Conservation (phyloP, 1,284 basidiomycete species). For the Cutaneotrichosporon arboriforme region DNA sequence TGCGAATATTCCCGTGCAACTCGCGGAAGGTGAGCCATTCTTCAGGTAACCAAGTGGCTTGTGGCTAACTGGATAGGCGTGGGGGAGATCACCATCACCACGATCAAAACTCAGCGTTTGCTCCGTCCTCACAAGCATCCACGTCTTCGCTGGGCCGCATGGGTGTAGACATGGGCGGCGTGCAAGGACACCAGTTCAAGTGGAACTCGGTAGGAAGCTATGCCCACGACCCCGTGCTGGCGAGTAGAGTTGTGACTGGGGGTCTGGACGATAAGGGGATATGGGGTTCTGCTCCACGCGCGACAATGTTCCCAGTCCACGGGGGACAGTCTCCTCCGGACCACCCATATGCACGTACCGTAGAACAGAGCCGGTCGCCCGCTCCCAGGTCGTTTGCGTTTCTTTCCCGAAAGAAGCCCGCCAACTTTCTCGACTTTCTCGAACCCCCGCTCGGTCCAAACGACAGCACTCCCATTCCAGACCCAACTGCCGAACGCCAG, state of each 20-base stretch:
- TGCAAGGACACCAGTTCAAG: neutral
- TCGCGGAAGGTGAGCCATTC: slow-evolving; percentile 12
- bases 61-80: neutral
- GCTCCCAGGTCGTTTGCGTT: neutral
- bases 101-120: neutral
- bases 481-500: too few species aligned
- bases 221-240: too few species aligned
- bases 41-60: too few species aligned
- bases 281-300: neutral
- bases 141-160: neutral
- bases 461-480: neutral
- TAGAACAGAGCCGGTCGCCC: too few species aligned
- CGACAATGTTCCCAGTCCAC: neutral
- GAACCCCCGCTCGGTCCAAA: slow-evolving; percentile 4
- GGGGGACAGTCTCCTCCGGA: neutral
- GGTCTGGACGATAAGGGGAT: neutral
- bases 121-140: neutral
- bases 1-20: slow-evolving; percentile 14
- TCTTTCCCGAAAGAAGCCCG: neutral
- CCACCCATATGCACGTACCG: too few species aligned
- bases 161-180: neutral
- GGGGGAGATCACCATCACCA: neutral
- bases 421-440: slow-evolving; percentile 3
- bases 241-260: neutral
- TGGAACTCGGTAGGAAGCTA: neutral